phyloP scores from a whole-genome alignment of 257 asterid genomes.

The Echites panduratus region DNA sequence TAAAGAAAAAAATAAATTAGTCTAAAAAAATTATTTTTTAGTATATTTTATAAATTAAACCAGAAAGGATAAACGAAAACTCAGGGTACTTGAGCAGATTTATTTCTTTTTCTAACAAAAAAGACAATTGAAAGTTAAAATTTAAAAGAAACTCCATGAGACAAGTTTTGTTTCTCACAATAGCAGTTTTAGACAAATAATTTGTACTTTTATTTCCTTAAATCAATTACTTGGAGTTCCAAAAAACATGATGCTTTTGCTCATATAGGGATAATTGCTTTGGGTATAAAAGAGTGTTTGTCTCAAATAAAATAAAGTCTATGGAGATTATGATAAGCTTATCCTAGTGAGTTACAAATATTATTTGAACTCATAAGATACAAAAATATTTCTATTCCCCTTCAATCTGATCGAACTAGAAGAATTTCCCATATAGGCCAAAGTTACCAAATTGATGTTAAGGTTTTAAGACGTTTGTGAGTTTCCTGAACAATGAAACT shows the following conservation, averaged over 20 bases:
- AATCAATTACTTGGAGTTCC: not conserved
- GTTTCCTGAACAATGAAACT: constrained; percentile 2
- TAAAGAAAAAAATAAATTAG: too few relatives aligned
- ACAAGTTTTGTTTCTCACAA: too few relatives aligned
- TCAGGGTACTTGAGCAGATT: too few relatives aligned
- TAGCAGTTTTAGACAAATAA: too few relatives aligned
- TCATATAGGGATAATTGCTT: not conserved
- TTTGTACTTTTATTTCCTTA: too few relatives aligned
- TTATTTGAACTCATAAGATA: not conserved
- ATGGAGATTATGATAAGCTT: not conserved
- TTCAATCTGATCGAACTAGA: not conserved
- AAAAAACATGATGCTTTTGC: not conserved
- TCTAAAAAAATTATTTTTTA: too few relatives aligned
- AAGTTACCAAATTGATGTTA: not conserved
- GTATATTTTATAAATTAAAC: too few relatives aligned
- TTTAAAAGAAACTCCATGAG: too few relatives aligned
- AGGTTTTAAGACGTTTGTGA: not conserved
- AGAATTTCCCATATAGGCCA: not conserved
- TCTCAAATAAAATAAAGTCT: too few relatives aligned
- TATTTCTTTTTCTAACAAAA: too few relatives aligned
- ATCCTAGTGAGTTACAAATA: not conserved
- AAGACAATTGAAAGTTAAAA: too few relatives aligned
- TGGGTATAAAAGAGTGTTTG: not conserved
- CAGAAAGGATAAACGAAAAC: too few relatives aligned
- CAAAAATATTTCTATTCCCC: not conserved